Evolutionary conservation across 768 basidiomycete species (phyloP), one percentile per base, ranked within the genome.

Genomic region (Dentipellis sp.): DNA sequence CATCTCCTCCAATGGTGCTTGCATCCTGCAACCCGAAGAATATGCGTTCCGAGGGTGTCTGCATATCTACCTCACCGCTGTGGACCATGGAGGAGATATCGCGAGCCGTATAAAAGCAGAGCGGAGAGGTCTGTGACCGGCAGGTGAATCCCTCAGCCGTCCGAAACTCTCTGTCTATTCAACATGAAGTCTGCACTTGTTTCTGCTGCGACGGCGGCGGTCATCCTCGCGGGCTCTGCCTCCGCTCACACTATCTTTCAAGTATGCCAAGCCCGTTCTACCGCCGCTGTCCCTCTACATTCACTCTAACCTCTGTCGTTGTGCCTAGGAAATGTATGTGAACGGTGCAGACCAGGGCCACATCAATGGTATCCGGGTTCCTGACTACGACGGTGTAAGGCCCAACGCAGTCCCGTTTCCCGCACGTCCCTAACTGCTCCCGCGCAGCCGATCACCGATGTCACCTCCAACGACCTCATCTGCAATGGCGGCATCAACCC

Each of bases 401-500:
- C 29, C 17, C 22, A 34, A 42, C 48, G 37, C n/a, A 29, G 29
- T n/a, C n/a, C 34, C 11, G 11, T 14, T 3, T 16, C 17, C 3
- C 2, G 12, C 12, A 19, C 46, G 12, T 10, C 16, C 29, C 52
- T 6, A 50, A 42, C 9, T 40, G 23, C 7, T 29, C 21, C 10
- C 19, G 22, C 55, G 14, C 53, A 81, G 79, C 79, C 80, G 14
- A 80, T 84, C 56, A 78, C 66, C 16, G 77, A 82, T 62, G 79
- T 82, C 11, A 78, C 73, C 7, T 79, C 78, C 0, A 79, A 79
- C 66, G 76, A 72, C 52, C 19, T 77, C 48, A 82, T 81, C 56
- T 82, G 81, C 73, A 83, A 83, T 52, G 79, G 80, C 21, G 80
- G 79, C 11, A 78, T 78, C 60, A 81, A 80, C 63, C 79, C 78